These are phyloP conservation scores for Arabis hirsuta DNA, from an alignment of 345 rosid species.

Conservation along the genomic window DNA sequence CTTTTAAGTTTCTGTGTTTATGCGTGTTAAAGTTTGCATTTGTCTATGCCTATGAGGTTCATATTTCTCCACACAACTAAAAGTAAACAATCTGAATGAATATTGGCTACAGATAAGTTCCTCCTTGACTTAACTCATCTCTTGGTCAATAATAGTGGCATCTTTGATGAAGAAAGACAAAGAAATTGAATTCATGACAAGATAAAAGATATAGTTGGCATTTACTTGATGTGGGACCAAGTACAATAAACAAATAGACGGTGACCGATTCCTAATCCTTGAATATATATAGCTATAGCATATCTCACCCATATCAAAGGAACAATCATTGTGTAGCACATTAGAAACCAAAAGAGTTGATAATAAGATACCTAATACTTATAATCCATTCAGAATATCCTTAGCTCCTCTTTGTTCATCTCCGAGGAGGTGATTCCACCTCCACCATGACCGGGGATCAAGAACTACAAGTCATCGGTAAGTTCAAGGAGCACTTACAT, in stretches of 20 bases:
- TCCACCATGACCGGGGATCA: slow-evolving; percentile 40
- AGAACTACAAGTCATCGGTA: slow-evolving; percentile 46
- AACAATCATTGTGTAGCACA: neutral
- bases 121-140: slow-evolving; percentile 3
- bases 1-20: neutral
- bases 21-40: slow-evolving; percentile 11
- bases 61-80: slow-evolving; percentile 20
- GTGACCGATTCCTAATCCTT: slow-evolving; percentile 20
- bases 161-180: neutral
- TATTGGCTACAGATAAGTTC: slow-evolving; percentile 1
- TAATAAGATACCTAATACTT: slow-evolving; percentile 19
- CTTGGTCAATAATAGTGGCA: slow-evolving; percentile 24
- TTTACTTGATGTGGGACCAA: slow-evolving; percentile 30
- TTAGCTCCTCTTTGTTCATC: slow-evolving; percentile 28
- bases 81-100: neutral
- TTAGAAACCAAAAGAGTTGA: slow-evolving; percentile 12
- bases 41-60: neutral
- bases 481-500: slow-evolving; percentile 16
- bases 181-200: slow-evolving; percentile 1
- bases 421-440: slow-evolving; percentile 20
- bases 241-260: slow-evolving; percentile 7
- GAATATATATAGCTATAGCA: slow-evolving; percentile 13
- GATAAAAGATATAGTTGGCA: slow-evolving; percentile 15
- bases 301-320: slow-evolving; percentile 23
- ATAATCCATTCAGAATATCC: neutral